Evolutionary conservation across 1,284 basidiomycete genomes (phyloP).

Genomic region (Apiotrichum brassicae): DNA sequence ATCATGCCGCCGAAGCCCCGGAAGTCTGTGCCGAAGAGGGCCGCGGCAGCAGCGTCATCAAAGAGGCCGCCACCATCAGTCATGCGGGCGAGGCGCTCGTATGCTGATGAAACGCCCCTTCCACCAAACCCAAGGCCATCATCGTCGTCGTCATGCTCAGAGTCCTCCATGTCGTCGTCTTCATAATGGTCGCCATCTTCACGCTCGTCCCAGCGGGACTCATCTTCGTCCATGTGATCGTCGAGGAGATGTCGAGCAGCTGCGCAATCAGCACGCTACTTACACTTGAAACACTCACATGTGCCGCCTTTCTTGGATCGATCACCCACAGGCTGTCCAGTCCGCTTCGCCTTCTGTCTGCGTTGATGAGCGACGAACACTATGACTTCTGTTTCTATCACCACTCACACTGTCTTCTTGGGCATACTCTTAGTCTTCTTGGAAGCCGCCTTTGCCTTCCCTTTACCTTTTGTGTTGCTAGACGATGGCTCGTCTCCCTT

Average conservation of each 20-base stretch:
- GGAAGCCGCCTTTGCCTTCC: constrained; percentile 26
- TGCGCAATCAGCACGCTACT: constrained; percentile 9
- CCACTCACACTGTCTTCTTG: constrained; percentile 30
- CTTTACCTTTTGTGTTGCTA: constrained; percentile 15
- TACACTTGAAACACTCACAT: constrained; percentile 9
- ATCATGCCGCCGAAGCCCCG: constrained; percentile 73
- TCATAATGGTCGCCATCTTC: constrained; percentile 52
- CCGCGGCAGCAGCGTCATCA: constrained; percentile 68
- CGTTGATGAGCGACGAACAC: background rate
- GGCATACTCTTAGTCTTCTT: constrained; percentile 40
- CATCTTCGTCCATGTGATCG: constrained; percentile 59
- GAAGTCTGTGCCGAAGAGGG: constrained; percentile 52
- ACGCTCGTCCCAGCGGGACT: constrained; percentile 34
- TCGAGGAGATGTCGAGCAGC: constrained; percentile 55
- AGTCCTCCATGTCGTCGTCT: constrained; percentile 68
- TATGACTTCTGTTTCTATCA: background rate
- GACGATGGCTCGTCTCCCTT: constrained; percentile 8
- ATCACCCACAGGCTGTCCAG: constrained; percentile 17
- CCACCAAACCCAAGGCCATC: constrained; percentile 49
- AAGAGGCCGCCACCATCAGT: constrained; percentile 50
- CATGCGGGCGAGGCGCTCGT: constrained; percentile 45
- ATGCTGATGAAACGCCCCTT: constrained; percentile 16
- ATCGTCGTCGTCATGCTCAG: constrained; percentile 48
- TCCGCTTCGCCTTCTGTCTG: constrained; percentile 25
- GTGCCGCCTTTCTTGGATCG: constrained; percentile 38